Base-by-base conservation (phyloP, 306 rosid genomes). In the Myrica gale region DNA sequence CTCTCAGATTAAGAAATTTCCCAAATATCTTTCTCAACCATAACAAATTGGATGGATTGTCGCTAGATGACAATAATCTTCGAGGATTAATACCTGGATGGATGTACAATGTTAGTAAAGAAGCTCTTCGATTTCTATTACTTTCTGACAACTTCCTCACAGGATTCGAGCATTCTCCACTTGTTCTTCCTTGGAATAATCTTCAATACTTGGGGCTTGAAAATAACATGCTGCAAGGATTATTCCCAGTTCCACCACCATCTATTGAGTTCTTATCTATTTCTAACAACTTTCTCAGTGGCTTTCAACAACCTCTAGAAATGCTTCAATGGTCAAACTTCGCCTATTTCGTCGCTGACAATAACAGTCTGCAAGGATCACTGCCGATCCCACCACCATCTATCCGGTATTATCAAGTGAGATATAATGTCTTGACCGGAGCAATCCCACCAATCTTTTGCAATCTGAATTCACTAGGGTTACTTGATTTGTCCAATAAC, bases 81-180 rank as follows among this genome's bases (percentile, higher is more conserved):
- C 77, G 44, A 0, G 90, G 96, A 11, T 80, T 46, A 65, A 5
- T 86, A 26, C 90, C 88, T 6, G 81, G 45, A 47, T 48, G 15
- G 52, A 48, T 48, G 16, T 48, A 2, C 12, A 3, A 52, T 16
- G 7, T 19, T 4, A 52, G 9, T 16, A 15, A 13, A 52, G 56
- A 15, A 15, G 16, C 54, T 50, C 2, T 11, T 11, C 50, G 0
- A 46, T 1, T 1, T 46, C 10, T 50, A 50, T 3, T 12, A 0
- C 4, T 50, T 50, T 50, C 17, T 50, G 4, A 51, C 55, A 51
- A 51, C 0, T 50, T 0, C 11, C 54, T 50, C 13, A 15, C 0
- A 15, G 2, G 55, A 1, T 51, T 51, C 4, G 7, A 51, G 13
- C 15, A 15, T 11, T 15, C 2, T 51, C 19, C 0, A 3, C 0